phyloP scores from a whole-genome alignment of 495 filamentous ascomycete species.

The Chaetomium cochliodes region DNA sequence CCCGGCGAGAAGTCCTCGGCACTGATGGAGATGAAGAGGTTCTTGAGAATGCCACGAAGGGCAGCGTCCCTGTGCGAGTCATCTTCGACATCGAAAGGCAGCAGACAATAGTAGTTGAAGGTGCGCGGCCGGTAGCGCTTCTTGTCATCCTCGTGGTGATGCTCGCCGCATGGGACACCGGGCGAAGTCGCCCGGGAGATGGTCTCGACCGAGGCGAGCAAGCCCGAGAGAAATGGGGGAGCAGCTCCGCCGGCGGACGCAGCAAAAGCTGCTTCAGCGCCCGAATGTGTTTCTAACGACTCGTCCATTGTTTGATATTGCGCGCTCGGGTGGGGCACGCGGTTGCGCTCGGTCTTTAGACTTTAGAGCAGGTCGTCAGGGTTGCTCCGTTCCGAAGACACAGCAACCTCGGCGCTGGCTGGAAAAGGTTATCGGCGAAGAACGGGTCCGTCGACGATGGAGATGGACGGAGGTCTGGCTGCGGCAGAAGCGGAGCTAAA shows the following conservation, averaged over 20 bases:
- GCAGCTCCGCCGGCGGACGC: slow-evolving; percentile 27
- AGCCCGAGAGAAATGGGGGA: slow-evolving; percentile 27
- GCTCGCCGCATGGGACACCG: slow-evolving; percentile 38
- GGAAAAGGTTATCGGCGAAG: background rate
- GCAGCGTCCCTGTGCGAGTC: slow-evolving; percentile 68
- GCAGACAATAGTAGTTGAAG: slow-evolving; percentile 83
- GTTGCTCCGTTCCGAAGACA: background rate
- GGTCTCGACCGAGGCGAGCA: slow-evolving; percentile 40
- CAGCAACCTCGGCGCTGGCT: background rate
- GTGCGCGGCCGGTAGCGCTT: slow-evolving; percentile 81
- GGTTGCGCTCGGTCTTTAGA: background rate
- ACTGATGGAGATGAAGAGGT: slow-evolving; percentile 86
- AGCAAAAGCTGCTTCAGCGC: slow-evolving; percentile 28
- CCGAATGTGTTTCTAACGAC: slow-evolving; percentile 28
- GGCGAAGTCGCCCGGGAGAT: slow-evolving; percentile 52
- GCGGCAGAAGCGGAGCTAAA: slow-evolving; percentile 7
- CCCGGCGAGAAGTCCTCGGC: slow-evolving; percentile 93
- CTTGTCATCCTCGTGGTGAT: slow-evolving; percentile 39
- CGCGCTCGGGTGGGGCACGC: background rate
- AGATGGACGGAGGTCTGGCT: background rate
- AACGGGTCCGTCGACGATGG: background rate
- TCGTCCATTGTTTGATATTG: slow-evolving; percentile 32
- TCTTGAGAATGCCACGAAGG: slow-evolving; percentile 80
- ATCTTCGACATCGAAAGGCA: slow-evolving; percentile 84
- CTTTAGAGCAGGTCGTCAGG: background rate